Conservation (phyloP, 2,329 filamentous ascomycete species). For the Hypoxylon sp. region DNA sequence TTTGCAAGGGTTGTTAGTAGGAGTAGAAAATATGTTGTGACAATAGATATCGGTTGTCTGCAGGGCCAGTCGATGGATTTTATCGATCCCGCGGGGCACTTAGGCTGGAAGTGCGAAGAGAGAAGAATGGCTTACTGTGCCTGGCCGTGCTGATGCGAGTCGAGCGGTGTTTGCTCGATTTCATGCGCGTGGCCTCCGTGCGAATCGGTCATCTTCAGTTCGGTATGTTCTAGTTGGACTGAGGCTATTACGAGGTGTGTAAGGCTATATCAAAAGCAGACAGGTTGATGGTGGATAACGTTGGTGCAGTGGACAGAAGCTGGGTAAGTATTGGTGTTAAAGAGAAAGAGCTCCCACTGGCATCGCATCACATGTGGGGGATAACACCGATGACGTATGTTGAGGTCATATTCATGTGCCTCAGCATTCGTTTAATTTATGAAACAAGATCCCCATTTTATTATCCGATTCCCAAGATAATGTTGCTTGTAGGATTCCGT, state of each 20-base stretch:
- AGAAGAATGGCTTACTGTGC: conserved; percentile 39
- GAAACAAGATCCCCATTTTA: no score
- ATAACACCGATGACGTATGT: conserved; percentile 43
- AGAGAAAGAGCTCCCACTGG: conserved; percentile 7
- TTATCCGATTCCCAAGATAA: no score
- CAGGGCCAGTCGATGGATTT: neutral
- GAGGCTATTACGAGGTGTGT: conserved; percentile 3
- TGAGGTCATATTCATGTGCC: conserved; percentile 39
- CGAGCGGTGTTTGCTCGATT: conserved; percentile 42
- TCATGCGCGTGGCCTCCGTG: conserved; percentile 36
- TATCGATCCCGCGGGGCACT: neutral
- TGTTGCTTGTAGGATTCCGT: neutral
- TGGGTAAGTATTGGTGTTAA: no score
- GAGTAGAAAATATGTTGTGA: no score
- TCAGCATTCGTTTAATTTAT: no score
- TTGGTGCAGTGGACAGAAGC: no score
- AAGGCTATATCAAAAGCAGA: neutral
- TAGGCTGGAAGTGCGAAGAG: neutral
- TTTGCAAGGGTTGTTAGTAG: neutral
- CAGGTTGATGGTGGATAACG: neutral
- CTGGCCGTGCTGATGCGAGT: conserved; percentile 40
- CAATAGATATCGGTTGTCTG: neutral
- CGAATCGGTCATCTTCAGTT: conserved; percentile 44
- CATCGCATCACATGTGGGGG: conserved; percentile 27
- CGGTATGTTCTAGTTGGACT: neutral